phyloP scores from a whole-genome alignment of 2,329 filamentous ascomycete genomes.

The Ambrosiella cleistominuta region DNA sequence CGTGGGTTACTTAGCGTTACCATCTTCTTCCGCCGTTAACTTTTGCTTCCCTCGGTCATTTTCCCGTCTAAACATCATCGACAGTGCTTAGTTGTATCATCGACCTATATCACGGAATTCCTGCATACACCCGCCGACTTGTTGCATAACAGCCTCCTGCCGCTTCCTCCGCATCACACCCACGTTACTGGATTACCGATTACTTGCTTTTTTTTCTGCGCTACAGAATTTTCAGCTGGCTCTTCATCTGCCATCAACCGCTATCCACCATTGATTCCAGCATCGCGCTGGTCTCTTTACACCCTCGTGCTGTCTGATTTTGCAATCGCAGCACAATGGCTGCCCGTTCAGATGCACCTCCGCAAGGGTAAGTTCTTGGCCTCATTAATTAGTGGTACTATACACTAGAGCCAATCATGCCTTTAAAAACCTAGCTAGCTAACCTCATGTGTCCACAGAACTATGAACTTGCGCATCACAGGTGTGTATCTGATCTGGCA shows the following conservation, averaged over 20 bases:
- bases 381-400: neutral
- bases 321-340: conserved; percentile 4
- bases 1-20: neutral
- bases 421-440: conserved; percentile 15
- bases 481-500: conserved; percentile 39
- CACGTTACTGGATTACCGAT: neutral
- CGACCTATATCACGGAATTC: neutral
- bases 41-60: neutral
- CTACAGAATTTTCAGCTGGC: neutral
- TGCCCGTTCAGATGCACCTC: conserved; percentile 7
- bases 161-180: neutral
- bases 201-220: neutral
- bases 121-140: neutral
- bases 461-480: conserved; percentile 80
- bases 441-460: conserved; percentile 29
- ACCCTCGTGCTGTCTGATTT: neutral
- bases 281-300: neutral
- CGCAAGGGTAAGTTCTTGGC: conserved; percentile 13
- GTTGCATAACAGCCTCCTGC: neutral
- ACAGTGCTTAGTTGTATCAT: neutral
- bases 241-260: conserved; percentile 1
- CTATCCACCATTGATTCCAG: neutral
- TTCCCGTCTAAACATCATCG: neutral
- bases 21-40: neutral
- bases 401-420: neutral